Evolutionary conservation across 2,329 filamentous ascomycete genomes (phyloP), one percentile per base, ranked within the genome.

Genomic region (Apiospora sp.): DNA sequence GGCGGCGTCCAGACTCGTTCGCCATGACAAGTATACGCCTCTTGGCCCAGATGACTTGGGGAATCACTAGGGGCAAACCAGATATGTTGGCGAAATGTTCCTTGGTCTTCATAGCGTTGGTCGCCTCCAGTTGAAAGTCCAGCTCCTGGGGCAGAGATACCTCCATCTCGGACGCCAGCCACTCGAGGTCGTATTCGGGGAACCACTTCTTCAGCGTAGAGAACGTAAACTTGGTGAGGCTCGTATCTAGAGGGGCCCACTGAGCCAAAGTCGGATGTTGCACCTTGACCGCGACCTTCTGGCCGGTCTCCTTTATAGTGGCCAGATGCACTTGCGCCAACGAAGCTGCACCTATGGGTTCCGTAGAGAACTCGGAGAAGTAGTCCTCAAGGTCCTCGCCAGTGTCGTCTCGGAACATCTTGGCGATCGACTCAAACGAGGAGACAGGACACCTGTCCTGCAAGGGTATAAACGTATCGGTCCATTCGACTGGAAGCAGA

Each of bases 401-500:
- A 0, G 95, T 98, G 78, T 99, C 96, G 69, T 88, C 86, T 71
- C 91, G 85, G 77, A 97, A 97, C 95, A 99, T 96, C 41, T 90
- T 87, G 80, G 95, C 89, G 75, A 99, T 93, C 41, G 94, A 96
- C 76, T 94, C 92, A 79, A 93, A 92, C 1, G 95, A 96, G 5
- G 95, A 98, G 7, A 98, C 92, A 0, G 96, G 96, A 80, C 96
- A 99, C 83, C 93, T 93, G 85, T 99, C 97, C 83, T 99, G 96
- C 34, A 99, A 87, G 0, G 96, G 96, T 76, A 99, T 93, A 81
- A 99, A 99, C 0, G 96, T 98, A 46, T 92, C 92, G 44, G 95
- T 98, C 95, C 96, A 98, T 84, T 98, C 96, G 69, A 89, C 84
- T 1, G 96, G 96, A 13, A 98, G 88, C 13, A 98, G 88, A 81